Evolutionary conservation across 2,329 filamentous ascomycete genomes (phyloP), one percentile per base, ranked within the genome.

Genomic region (Xylariales sp.): DNA sequence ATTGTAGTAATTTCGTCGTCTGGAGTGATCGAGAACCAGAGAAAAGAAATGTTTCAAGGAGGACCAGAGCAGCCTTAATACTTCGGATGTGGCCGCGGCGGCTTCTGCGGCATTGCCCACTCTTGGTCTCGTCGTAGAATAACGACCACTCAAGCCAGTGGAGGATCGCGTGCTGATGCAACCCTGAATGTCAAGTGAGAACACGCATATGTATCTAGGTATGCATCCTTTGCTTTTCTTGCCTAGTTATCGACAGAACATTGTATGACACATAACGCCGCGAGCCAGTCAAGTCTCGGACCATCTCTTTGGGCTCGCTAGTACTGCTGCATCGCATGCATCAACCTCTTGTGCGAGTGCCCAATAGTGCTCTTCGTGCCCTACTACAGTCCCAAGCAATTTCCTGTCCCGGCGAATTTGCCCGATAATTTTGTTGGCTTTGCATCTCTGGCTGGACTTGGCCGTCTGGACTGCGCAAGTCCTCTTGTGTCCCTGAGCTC

Each of bases 401-500:
- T 31, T 38, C 18, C 40, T 31, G 38, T 46, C 12, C 40, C 38
- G 29, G 32, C 14, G 16, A 19, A 33, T 46, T 46, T 45, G 48
- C 46, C 47, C 35, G 48, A 46, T 43, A 48, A 55, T 45, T 58
- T 53, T 47, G 57, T 49, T 60, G 57, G 58, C 57, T 51, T 49
- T 58, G 57, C 57, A 56, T 58, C 50, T 43, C 51, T 49, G 46
- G 52, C 55, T 57, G 51, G 52, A 50, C 51, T 53, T 59, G 44
- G 51, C 51, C 45, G 45, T 51, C 42, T 34, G 18, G 16, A 14
- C 6, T 16, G 18, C 18, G n/a, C 28, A 21, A 33, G 38, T 25
- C 18, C 33, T 24, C 15, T 19, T 32, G 28, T 19, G 19, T 25
- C 36, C 20, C 20, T 12, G 20, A 21, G 12, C 6, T 16, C 16